Percentiles rank a stretch among this genome's conserved stretches.
Conservation (phyloP, 805 yeast genomes). For the Schwanniomyces yamadae region DNA sequence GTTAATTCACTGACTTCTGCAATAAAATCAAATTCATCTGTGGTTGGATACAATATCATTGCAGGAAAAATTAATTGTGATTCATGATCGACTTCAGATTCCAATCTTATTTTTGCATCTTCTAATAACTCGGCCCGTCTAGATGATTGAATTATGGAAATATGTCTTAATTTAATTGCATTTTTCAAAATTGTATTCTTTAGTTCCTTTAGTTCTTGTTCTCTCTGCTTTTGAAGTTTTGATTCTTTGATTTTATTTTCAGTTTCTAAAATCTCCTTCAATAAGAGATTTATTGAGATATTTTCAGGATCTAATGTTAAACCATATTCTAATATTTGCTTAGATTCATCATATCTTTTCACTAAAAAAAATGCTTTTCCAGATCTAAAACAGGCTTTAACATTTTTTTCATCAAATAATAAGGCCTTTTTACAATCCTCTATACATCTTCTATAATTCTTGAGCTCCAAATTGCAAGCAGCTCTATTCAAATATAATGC, state of each 20-base stretch:
- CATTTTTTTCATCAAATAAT: conserved; percentile 59
- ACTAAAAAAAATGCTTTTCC: conserved; percentile 76
- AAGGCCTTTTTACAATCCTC: conserved; percentile 80
- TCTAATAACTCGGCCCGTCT: conserved; percentile 57
- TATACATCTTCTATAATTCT: conserved; percentile 82
- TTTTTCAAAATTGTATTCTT: conserved; percentile 45
- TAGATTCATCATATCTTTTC: conserved; percentile 70
- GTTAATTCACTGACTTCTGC: conserved; percentile 72
- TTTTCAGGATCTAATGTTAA: conserved; percentile 59
- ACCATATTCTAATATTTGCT: conserved; percentile 64
- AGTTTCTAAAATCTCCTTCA: conserved; percentile 40
- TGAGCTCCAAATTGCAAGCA: conserved; percentile 83
- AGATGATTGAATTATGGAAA: conserved; percentile 47
- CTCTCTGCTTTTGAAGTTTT: conserved; percentile 34
- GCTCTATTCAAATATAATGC: conserved; percentile 81
- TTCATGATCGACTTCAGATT: conserved; percentile 64
- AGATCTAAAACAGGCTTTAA: conserved; percentile 84
- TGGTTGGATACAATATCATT: conserved; percentile 75
- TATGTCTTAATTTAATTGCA: conserved; percentile 63
- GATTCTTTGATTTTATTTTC: conserved; percentile 29
- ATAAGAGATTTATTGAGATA: conserved; percentile 49
- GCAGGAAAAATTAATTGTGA: conserved; percentile 84
- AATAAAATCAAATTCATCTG: conserved; percentile 79
- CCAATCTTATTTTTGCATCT: conserved; percentile 54
- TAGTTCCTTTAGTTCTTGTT: conserved; percentile 40